Conservation (phyloP, 495 filamentous ascomycete species). For the Tuber borchii region DNA sequence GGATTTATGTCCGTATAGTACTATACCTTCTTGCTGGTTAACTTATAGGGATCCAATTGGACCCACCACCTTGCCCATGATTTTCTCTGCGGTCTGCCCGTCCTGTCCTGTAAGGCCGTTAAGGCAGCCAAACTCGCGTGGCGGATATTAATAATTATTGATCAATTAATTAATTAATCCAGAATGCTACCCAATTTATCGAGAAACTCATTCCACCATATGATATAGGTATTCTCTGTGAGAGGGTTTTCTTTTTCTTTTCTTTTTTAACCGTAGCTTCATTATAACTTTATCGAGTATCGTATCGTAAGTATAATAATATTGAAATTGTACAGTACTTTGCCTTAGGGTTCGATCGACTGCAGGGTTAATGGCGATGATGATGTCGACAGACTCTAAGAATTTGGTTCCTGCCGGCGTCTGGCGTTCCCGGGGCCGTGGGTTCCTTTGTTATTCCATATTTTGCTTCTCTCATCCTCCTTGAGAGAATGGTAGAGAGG, state of each 20-base stretch:
- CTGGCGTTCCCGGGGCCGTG: background rate
- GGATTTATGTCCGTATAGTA: background rate
- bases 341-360: background rate
- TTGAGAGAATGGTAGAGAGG: background rate
- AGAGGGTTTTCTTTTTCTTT: background rate
- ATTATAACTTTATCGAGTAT: background rate
- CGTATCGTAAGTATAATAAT: background rate
- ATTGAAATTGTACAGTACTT: background rate
- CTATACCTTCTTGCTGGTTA: background rate
- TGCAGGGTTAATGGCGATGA: background rate
- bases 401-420: background rate
- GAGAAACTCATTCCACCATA: background rate
- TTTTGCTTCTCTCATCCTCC: background rate
- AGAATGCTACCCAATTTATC: background rate
- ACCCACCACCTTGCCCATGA: background rate
- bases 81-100: background rate
- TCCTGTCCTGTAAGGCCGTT: background rate
- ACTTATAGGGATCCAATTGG: background rate
- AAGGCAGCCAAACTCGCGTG: background rate
- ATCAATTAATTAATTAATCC: background rate
- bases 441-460: background rate
- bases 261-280: background rate
- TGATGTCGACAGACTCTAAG: background rate
- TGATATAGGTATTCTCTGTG: background rate
- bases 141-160: background rate